Evolutionary conservation across 2,329 filamentous ascomycete genomes (phyloP), one percentile per base, ranked within the genome.

Genomic region (Nigrospora sphaerica): DNA sequence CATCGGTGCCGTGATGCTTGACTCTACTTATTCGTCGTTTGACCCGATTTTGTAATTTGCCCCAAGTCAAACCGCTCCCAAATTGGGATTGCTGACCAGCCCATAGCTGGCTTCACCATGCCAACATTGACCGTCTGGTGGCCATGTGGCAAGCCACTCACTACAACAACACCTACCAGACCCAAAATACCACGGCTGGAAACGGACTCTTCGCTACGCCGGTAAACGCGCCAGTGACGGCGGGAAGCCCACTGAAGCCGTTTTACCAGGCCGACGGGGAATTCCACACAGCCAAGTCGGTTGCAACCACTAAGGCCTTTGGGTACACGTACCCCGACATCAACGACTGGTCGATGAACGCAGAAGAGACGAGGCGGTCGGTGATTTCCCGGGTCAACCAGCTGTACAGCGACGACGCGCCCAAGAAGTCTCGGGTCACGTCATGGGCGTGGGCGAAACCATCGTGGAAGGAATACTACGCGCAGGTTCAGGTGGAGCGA

Each of bases 51-150:
- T 75, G 70, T 72, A 55, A 49, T 64, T 62, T 12, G 18, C 32
- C n/a, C 19, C 4, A 16, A 16, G 35, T 13, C 12, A 34, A 19
- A 35, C 39, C 32, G 16, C 18, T 35, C 28, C 28, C 7, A 9
- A 44, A 31, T 16, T 5, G 11, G 43, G 40, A 42, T 9, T 34
- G 12, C 46, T 43, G 39, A 31, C 13, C 13, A 33, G 18, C 7
- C 10, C 23, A 23, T 46, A 73, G 70, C 50, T 71, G 72, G 67
- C 66, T 77, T 10, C 73, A 76, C 50, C 72, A 76, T 63, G 63
- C 71, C 53, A 81, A 85, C 57, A 67, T 85, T 45, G 80, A 85
- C 56, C 73, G 81, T 16, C 68, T 84, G 12, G 75, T 79, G 49
- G 73, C 77, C 2, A 60, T 75, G 46, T 75, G 68, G 68, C 63